These are phyloP conservation scores for Apiosordaria backusii DNA, from an alignment of 495 filamentous ascomycete genomes.

Conservation along the genomic window DNA sequence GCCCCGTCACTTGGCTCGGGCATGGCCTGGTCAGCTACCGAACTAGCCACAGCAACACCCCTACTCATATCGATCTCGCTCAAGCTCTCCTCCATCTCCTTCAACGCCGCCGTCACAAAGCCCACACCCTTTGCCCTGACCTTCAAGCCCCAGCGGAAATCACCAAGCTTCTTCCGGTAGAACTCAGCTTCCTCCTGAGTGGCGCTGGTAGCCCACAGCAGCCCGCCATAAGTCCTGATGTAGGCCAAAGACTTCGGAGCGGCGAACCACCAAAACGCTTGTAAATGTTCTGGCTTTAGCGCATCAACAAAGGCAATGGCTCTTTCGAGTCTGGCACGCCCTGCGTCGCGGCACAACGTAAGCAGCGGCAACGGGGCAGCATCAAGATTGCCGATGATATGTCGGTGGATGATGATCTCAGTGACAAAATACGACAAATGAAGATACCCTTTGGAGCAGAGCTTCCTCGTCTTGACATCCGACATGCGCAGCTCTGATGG, in stretches of 20 bases:
- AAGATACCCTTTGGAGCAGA: slow-evolving; percentile 54
- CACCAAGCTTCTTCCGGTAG: slow-evolving; percentile 63
- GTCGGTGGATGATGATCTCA: slow-evolving; percentile 63
- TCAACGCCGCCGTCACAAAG: slow-evolving; percentile 25
- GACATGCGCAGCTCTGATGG: slow-evolving; percentile 55
- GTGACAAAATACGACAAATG: slow-evolving; percentile 66
- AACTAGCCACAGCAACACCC: neutral
- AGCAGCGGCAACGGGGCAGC: slow-evolving; percentile 46
- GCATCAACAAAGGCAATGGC: slow-evolving; percentile 57
- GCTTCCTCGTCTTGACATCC: slow-evolving; percentile 29
- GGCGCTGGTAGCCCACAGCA: slow-evolving; percentile 65
- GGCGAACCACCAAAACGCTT: slow-evolving; percentile 62
- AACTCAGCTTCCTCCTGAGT: slow-evolving; percentile 74
- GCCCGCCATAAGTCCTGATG: slow-evolving; percentile 57
- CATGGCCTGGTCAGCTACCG: neutral
- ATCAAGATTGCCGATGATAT: slow-evolving; percentile 55
- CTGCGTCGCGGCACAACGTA: slow-evolving; percentile 73
- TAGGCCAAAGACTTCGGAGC: slow-evolving; percentile 60
- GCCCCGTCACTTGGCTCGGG: too few relatives aligned
- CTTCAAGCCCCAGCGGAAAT: slow-evolving; percentile 71
- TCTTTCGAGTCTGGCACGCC: slow-evolving; percentile 54
- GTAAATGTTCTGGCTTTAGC: slow-evolving; percentile 55
- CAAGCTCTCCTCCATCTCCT: slow-evolving; percentile 32
- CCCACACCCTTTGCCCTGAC: slow-evolving; percentile 28
- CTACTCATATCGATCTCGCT: slow-evolving; percentile 28